Evolutionary conservation across 164 flowering plant genomes (phyloP).

Genomic region (Taxillus chinensis): DNA sequence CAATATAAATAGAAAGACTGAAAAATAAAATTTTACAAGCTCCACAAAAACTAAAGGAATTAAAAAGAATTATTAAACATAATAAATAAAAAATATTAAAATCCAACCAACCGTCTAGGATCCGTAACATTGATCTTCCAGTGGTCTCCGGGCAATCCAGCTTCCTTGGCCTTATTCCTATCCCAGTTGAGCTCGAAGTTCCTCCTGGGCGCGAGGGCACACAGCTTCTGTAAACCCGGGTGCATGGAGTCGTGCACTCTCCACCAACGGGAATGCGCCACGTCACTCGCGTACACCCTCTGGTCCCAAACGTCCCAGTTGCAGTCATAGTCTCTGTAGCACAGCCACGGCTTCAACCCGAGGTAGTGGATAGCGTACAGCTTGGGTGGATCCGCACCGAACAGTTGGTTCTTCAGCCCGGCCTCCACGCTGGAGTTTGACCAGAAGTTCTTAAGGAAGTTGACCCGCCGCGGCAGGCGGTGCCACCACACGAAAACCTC

Average conservation of each 20-base stretch:
- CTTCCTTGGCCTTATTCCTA: slow-evolving; percentile 35
- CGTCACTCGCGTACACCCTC: slow-evolving; percentile 76
- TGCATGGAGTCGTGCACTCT: slow-evolving; percentile 66
- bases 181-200: slow-evolving; percentile 60
- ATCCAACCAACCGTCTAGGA: slow-evolving; percentile 46
- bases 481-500: slow-evolving; percentile 97
- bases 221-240: slow-evolving; percentile 39
- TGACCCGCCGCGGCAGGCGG: slow-evolving; percentile 64
- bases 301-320: slow-evolving; percentile 67
- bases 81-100: not conserved
- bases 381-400: slow-evolving; percentile 69
- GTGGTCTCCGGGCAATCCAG: slow-evolving; percentile 36
- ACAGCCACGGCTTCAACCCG: slow-evolving; percentile 92
- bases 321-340: slow-evolving; percentile 93
- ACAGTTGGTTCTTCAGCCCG: slow-evolving; percentile 57
- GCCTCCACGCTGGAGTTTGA: slow-evolving; percentile 48
- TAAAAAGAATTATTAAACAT: not conserved
- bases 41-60: no score
- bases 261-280: slow-evolving; percentile 88
- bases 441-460: slow-evolving; percentile 86
- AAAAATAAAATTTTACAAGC: no score
- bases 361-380: slow-evolving; percentile 71
- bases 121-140: slow-evolving; percentile 75
- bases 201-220: slow-evolving; percentile 40
- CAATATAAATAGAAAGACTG: no score